Conservation (phyloP, 2,329 filamentous ascomycete genomes). For the Rutstroemia sp. region DNA sequence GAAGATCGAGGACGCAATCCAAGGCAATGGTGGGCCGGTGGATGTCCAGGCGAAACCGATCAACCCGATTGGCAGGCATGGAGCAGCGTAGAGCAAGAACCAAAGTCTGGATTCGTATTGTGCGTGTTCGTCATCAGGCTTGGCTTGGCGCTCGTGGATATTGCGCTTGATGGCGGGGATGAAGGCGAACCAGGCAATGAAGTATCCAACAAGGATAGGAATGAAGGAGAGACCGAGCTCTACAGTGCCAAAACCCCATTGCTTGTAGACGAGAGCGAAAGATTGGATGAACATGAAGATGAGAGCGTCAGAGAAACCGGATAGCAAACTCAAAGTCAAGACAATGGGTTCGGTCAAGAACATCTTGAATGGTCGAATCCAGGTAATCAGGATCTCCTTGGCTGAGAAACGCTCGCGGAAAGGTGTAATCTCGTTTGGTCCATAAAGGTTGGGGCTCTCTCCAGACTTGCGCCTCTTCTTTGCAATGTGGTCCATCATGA, state of each 20-base stretch:
- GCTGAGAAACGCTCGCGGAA: conserved; percentile 51
- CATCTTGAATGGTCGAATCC: conserved; percentile 63
- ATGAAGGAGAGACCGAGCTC: conserved; percentile 55
- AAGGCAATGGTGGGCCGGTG: conserved; percentile 54
- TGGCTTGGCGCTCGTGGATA: conserved; percentile 40
- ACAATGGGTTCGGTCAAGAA: conserved; percentile 71
- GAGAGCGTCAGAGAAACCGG: conserved; percentile 65
- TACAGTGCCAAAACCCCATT: conserved; percentile 56
- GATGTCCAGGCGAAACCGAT: conserved; percentile 65
- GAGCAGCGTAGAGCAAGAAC: conserved; percentile 55
- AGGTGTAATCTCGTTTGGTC: conserved; percentile 62
- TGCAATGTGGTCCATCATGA: conserved; percentile 73
- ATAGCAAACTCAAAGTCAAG: conserved; percentile 59
- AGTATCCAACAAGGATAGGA: conserved; percentile 59
- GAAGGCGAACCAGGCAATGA: conserved; percentile 53
- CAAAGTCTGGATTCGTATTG: conserved; percentile 64
- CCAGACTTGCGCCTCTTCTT: conserved; percentile 62
- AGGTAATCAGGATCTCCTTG: conserved; percentile 48
- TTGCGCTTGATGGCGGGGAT: conserved; percentile 50
- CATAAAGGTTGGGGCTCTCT: conserved; percentile 50
- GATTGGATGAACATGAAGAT: conserved; percentile 75
- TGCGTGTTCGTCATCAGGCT: conserved; percentile 47
- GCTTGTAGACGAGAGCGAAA: conserved; percentile 58
- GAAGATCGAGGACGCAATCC: conserved; percentile 62
- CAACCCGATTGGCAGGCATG: conserved; percentile 57